Conservation (phyloP, 805 yeast genomes). For the Candida railenensis region DNA sequence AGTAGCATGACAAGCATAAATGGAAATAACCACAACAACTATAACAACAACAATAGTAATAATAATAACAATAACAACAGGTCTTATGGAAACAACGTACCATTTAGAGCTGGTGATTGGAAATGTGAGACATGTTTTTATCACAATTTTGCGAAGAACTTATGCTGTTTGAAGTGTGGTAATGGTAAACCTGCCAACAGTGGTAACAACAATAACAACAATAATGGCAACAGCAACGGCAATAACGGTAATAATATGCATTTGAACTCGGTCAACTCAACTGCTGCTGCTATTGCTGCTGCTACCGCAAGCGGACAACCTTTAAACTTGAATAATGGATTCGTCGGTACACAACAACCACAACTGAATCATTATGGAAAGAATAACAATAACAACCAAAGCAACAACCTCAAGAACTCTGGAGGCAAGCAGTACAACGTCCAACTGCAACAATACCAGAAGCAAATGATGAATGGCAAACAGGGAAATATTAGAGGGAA, state of each 20-base stretch:
- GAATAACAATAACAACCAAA: slow-evolving; percentile 8
- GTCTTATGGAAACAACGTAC: slow-evolving; percentile 54
- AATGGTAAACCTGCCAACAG: slow-evolving; percentile 54
- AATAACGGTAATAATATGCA: slow-evolving; percentile 10
- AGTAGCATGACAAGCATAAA: slow-evolving; percentile 1
- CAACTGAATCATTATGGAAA: slow-evolving; percentile 25
- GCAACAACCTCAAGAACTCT: slow-evolving; percentile 9
- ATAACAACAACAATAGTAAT: slow-evolving; percentile 13
- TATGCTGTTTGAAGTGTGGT: slow-evolving; percentile 86
- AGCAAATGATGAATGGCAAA: slow-evolving; percentile 6
- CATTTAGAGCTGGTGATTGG: slow-evolving; percentile 97
- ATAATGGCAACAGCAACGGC: slow-evolving; percentile 7
- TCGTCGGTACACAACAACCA: slow-evolving; percentile 33
- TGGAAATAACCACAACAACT: slow-evolving; percentile 10
- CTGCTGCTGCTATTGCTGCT: slow-evolving; percentile 45
- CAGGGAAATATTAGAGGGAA: neutral
- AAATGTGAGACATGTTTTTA: slow-evolving; percentile 85
- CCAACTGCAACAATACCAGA: slow-evolving; percentile 15
- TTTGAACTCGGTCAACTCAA: slow-evolving; percentile 34
- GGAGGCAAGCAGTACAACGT: slow-evolving; percentile 5
- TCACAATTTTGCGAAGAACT: slow-evolving; percentile 90
- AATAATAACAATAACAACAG: slow-evolving; percentile 15
- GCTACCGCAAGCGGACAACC: slow-evolving; percentile 50
- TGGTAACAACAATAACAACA: slow-evolving; percentile 12
- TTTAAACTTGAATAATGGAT: slow-evolving; percentile 31